Percentiles rank a stretch among this genome's conserved stretches.
Evolutionary conservation across 345 rosid species (phyloP).

Genomic region (Pugionium dolabratum): DNA sequence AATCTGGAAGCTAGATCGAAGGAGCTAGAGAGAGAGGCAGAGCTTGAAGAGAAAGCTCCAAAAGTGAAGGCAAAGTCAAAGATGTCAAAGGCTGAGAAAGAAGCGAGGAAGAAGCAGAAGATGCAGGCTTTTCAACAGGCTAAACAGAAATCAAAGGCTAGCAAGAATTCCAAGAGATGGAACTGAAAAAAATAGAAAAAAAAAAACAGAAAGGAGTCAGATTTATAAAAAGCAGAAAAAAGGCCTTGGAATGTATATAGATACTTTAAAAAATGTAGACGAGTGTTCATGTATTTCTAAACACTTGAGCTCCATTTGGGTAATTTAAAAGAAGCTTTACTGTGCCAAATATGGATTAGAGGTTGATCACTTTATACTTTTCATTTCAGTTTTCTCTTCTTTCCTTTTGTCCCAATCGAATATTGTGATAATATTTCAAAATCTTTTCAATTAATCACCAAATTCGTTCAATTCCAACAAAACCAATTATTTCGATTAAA

Average conservation of each 20-base stretch:
- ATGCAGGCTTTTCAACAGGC: slow-evolving; percentile 86
- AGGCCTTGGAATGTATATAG: slow-evolving; percentile 21
- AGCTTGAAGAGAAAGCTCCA: slow-evolving; percentile 86
- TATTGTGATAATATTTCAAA: too few relatives aligned
- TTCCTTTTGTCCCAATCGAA: too few relatives aligned
- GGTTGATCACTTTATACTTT: too few relatives aligned
- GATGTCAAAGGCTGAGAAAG: slow-evolving; percentile 99
- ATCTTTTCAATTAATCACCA: too few relatives aligned
- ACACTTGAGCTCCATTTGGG: slow-evolving; percentile 21
- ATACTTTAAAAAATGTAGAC: slow-evolving; percentile 23
- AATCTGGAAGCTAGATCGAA: slow-evolving; percentile 84
- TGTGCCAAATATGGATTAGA: neutral
- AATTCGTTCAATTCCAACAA: neutral
- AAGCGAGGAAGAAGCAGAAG: slow-evolving; percentile 90
- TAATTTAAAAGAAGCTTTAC: slow-evolving; percentile 18
- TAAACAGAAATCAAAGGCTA: slow-evolving; percentile 78
- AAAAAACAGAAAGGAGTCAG: slow-evolving; percentile 2
- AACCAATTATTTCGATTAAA: neutral
- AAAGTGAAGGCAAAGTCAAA: slow-evolving; percentile 92
- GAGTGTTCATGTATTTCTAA: slow-evolving; percentile 5
- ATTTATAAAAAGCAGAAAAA: neutral
- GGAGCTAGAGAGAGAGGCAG: slow-evolving; percentile 77
- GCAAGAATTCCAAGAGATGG: slow-evolving; percentile 94
- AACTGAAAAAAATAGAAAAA: slow-evolving; percentile 45
- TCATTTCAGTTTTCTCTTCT: too few relatives aligned